phyloP scores from a whole-genome alignment of 192 early-diverging fungal genomes.

The Helicostylum pulchrum region DNA sequence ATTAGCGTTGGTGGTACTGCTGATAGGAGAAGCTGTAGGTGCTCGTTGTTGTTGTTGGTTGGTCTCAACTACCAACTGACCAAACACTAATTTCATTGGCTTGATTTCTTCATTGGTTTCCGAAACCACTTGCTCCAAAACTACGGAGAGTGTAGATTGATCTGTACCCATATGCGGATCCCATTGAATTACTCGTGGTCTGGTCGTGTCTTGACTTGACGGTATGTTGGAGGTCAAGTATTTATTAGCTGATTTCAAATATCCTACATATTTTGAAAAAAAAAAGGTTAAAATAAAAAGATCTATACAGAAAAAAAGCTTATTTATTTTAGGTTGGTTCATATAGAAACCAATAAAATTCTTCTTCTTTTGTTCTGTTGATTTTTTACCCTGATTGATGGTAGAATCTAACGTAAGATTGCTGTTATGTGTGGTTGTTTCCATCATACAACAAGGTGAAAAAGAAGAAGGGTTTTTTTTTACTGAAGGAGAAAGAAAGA shows the following conservation, averaged over 20 bases:
- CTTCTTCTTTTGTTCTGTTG: too few relatives aligned
- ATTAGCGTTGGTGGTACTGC: background rate
- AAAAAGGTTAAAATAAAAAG: background rate
- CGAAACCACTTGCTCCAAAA: conserved; percentile 27
- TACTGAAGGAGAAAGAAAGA: too few relatives aligned
- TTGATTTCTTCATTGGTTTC: conserved; percentile 5
- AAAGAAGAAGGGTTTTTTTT: too few relatives aligned
- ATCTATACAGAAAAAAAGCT: background rate
- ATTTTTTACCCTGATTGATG: conserved; percentile 1
- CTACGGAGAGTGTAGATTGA: conserved; percentile 33
- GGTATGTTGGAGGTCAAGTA: background rate
- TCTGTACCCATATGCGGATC: conserved; percentile 39
- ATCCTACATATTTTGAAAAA: background rate
- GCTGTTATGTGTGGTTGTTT: background rate
- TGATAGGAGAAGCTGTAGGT: background rate
- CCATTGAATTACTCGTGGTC: conserved; percentile 39
- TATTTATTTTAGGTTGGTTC: background rate
- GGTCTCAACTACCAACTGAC: conserved; percentile 48
- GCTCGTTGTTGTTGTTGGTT: conserved; percentile 33
- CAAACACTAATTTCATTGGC: conserved; percentile 46
- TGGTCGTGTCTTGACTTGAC: too few relatives aligned
- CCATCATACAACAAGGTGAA: too few relatives aligned
- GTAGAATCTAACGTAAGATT: background rate
- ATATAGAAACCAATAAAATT: too few relatives aligned
- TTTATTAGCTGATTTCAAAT: conserved; percentile 1